A percentile compares a stretch with the other conserved stretches of the same genome.
Conservation (phyloP, 192 early-diverging fungal genomes). For the Backusella liffmaniae region DNA sequence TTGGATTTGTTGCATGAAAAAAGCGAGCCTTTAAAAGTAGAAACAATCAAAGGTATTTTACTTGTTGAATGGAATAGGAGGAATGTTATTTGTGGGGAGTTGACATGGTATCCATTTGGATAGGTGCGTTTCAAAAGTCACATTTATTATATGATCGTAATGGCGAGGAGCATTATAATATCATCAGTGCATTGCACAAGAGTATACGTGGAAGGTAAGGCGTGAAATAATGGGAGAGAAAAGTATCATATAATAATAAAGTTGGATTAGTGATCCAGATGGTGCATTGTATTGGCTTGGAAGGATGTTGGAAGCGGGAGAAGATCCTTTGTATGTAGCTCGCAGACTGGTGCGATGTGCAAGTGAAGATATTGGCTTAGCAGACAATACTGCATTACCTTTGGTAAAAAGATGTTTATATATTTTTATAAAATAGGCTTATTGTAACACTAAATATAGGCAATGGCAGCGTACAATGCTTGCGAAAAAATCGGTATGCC, state of each 20-base stretch:
- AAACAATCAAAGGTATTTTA: constrained; percentile 54
- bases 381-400: constrained; percentile 74
- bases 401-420: constrained; percentile 40
- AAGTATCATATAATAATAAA: neutral
- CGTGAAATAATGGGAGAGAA: neutral
- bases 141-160: constrained; percentile 80
- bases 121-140: constrained; percentile 70
- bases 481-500: constrained; percentile 91
- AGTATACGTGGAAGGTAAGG: constrained; percentile 74
- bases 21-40: constrained; percentile 31
- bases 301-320: constrained; percentile 85
- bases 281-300: constrained; percentile 88
- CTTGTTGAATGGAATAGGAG: neutral
- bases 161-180: constrained; percentile 89
- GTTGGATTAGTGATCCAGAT: constrained; percentile 57
- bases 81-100: no score
- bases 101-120: neutral
- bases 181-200: constrained; percentile 90
- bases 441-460: constrained; percentile 29
- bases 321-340: constrained; percentile 88
- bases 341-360: constrained; percentile 76
- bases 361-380: constrained; percentile 87
- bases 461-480: constrained; percentile 75
- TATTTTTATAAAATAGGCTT: no score
- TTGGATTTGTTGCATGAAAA: constrained; percentile 27